Evolutionary conservation across 73 alveolate species (phyloP).

Genomic region (Stentor coeruleus): DNA sequence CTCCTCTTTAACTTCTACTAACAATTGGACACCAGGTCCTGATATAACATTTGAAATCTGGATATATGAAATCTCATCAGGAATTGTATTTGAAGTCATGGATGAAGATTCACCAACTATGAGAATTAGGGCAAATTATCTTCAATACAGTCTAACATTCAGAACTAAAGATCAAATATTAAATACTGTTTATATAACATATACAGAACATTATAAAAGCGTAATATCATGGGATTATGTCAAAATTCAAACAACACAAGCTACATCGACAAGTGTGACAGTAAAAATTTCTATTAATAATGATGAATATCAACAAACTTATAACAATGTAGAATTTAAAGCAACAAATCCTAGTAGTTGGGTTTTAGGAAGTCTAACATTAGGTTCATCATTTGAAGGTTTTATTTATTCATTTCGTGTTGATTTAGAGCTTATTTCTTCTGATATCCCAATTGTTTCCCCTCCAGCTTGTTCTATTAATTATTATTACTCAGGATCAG

Average conservation of each 20-base stretch:
- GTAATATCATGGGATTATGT: constrained; percentile 13
- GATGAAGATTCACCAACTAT: neutral
- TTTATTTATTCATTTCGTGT: neutral
- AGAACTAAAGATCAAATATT: too few relatives aligned
- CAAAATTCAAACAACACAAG: neutral
- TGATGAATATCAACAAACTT: neutral
- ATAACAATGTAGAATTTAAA: neutral
- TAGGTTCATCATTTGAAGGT: neutral
- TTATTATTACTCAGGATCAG: neutral
- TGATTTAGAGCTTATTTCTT: neutral
- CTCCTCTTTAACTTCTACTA: neutral
- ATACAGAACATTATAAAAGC: too few relatives aligned
- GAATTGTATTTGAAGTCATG: neutral
- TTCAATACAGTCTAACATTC: too few relatives aligned
- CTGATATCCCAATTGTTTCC: neutral
- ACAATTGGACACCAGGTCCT: neutral
- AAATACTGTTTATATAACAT: too few relatives aligned
- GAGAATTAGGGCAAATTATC: too few relatives aligned
- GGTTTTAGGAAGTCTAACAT: neutral
- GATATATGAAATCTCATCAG: neutral
- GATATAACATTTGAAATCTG: neutral
- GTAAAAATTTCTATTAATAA: neutral
- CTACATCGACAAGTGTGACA: neutral
- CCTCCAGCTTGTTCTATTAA: neutral
- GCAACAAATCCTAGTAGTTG: neutral